Percentiles rank a stretch among this genome's conserved stretches.
Evolutionary conservation across 768 basidiomycete species (phyloP).

Genomic region (Hirschioporus abietinus): DNA sequence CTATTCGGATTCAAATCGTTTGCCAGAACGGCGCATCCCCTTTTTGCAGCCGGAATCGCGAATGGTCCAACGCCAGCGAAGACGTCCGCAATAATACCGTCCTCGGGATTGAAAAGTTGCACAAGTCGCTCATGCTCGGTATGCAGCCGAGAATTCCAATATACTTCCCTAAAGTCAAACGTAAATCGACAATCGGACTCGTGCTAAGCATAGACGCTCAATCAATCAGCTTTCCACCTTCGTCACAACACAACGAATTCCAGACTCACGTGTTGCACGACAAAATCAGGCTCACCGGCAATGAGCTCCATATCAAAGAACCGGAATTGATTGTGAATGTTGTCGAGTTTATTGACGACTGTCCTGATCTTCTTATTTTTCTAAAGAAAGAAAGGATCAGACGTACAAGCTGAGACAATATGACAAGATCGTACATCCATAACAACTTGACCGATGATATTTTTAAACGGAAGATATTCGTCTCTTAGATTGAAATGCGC

Average conservation of each 20-base stretch:
- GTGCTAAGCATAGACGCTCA: slow-evolving; percentile 37
- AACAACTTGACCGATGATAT: slow-evolving; percentile 87
- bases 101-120: slow-evolving; percentile 51
- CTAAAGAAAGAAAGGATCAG: slow-evolving; percentile 33
- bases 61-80: slow-evolving; percentile 99
- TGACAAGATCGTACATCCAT: slow-evolving; percentile 61
- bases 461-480: slow-evolving; percentile 88
- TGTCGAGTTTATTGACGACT: slow-evolving; percentile 92
- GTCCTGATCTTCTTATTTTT: slow-evolving; percentile 84
- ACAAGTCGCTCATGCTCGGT: slow-evolving; percentile 90
- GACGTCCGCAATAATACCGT: slow-evolving; percentile 85
- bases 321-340: slow-evolving; percentile 80
- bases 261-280: slow-evolving; percentile 76
- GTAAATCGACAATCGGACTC: slow-evolving; percentile 85
- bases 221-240: too few species aligned
- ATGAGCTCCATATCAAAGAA: slow-evolving; percentile 96
- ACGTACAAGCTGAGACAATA: slow-evolving; percentile 3
- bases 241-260: not conserved
- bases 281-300: slow-evolving; percentile 82
- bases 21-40: slow-evolving; percentile 83
- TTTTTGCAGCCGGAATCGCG: slow-evolving; percentile 87
- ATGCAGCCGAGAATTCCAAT: slow-evolving; percentile 96
- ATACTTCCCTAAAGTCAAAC: slow-evolving; percentile 93
- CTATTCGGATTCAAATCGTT: slow-evolving; percentile 95
- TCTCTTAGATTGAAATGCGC: slow-evolving; percentile 90